A percentile compares a stretch with the other conserved stretches of the same genome.
These are phyloP conservation scores for Tolypocladium inflatum DNA, from an alignment of 2,329 filamentous ascomycete genomes.

Conservation along the genomic window DNA sequence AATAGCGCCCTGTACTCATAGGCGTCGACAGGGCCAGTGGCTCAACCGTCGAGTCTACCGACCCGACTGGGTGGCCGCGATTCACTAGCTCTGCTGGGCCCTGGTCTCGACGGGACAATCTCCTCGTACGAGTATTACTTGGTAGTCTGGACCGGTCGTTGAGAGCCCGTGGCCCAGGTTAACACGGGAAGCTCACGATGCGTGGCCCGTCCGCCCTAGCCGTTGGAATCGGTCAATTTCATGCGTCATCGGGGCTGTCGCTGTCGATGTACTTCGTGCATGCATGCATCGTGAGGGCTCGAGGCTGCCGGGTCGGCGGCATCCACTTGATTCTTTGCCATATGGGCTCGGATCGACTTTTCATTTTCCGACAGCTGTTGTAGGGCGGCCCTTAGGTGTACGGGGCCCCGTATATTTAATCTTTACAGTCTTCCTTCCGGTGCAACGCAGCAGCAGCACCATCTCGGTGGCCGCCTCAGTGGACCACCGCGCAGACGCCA, in stretches of 20 bases:
- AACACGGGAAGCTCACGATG: too few species aligned
- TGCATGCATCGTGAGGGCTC: not conserved
- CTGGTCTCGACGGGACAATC: not conserved
- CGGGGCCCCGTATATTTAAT: too few species aligned
- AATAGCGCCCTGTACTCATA: too few species aligned
- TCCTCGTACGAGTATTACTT: not conserved
- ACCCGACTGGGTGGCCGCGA: too few species aligned
- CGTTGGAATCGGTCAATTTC: too few species aligned
- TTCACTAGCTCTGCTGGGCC: too few species aligned
- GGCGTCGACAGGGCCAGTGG: not conserved
- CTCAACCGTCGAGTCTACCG: not conserved
- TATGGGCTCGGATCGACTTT: not conserved
- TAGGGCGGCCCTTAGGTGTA: too few species aligned
- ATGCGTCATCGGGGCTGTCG: not conserved
- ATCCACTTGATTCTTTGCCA: not conserved
- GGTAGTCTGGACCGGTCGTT: not conserved
- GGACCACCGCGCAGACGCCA: not conserved
- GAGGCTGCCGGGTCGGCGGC: not conserved
- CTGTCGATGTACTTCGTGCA: not conserved
- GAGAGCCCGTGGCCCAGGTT: not conserved
- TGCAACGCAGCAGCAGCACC: too few species aligned
- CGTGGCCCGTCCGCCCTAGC: too few species aligned
- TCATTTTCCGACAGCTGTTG: too few species aligned
- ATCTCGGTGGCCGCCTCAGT: too few species aligned
- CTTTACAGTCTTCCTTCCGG: too few species aligned